Conservation (phyloP, 345 rosid species). For the Litchi chinensis region DNA sequence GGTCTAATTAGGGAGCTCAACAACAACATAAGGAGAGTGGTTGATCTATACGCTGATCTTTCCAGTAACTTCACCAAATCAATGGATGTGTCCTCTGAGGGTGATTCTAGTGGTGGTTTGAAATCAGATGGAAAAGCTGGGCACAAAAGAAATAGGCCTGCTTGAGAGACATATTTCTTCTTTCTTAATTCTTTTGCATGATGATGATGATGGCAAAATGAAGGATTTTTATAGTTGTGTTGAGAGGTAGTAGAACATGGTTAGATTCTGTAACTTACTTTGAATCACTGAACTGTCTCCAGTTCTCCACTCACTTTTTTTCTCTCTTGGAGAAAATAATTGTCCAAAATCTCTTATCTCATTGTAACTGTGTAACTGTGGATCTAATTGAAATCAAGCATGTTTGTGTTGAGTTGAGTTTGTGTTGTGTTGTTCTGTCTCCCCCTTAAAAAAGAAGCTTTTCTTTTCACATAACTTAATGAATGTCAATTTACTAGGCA, state of each 20-base stretch:
- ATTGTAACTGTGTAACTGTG: conserved; percentile 39
- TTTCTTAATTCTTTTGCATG: conserved; percentile 27
- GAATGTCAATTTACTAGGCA: neutral
- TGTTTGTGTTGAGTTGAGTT: conserved; percentile 21
- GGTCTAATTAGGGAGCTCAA: conserved; percentile 82
- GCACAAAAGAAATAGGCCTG: conserved; percentile 60
- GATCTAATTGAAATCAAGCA: conserved; percentile 39
- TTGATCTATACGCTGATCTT: conserved; percentile 69
- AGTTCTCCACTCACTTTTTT: conserved; percentile 27
- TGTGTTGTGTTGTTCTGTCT: neutral
- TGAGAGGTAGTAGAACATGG: conserved; percentile 35
- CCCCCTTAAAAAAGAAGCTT: neutral
- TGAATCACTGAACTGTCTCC: conserved; percentile 31
- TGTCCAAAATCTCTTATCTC: conserved; percentile 27
- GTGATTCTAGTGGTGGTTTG: conserved; percentile 52
- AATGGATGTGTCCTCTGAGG: conserved; percentile 66
- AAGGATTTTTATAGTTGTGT: conserved; percentile 27
- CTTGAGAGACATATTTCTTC: conserved; percentile 20
- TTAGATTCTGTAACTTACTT: conserved; percentile 33
- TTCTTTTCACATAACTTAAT: neutral
- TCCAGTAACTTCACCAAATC: conserved; percentile 63
- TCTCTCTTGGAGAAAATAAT: conserved; percentile 39
- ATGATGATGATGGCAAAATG: conserved; percentile 14
- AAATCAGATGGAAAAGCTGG: conserved; percentile 53
- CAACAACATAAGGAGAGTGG: conserved; percentile 76